Percentiles rank a stretch among this genome's conserved stretches.
phyloP scores from a whole-genome alignment of 2,329 filamentous ascomycete genomes.

The Hypoxylon sp. region DNA sequence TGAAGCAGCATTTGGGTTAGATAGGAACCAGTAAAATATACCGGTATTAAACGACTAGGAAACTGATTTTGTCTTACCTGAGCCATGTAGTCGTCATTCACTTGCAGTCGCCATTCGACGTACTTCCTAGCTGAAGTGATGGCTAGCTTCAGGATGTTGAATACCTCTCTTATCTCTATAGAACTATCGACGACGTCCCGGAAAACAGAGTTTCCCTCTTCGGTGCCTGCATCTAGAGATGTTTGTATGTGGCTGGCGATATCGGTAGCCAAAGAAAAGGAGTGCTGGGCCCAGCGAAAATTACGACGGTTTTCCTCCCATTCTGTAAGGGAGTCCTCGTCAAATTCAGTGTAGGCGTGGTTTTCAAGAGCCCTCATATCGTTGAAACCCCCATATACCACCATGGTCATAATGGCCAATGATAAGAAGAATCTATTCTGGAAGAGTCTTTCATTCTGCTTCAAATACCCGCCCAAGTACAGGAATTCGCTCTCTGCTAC shows the following conservation, averaged over 20 bases:
- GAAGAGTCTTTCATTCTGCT: conserved; percentile 16
- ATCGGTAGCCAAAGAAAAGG: neutral
- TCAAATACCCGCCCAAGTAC: neutral
- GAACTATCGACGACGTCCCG: neutral
- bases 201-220: neutral
- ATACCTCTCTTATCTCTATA: conserved; percentile 14
- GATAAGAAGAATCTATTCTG: conserved; percentile 21
- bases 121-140: neutral
- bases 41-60: neutral
- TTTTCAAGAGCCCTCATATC: neutral
- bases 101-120: conserved; percentile 18
- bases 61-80: conserved; percentile 8
- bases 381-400: neutral
- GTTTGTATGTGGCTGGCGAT: conserved; percentile 14
- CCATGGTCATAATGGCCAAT: neutral
- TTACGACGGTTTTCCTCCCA: conserved; percentile 5
- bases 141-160: conserved; percentile 9
- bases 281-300: neutral
- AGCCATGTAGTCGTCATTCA: conserved; percentile 17
- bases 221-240: conserved; percentile 1
- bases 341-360: neutral
- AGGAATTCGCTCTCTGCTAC: neutral
- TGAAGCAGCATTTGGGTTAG: conserved; percentile 5
- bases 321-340: neutral
- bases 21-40: neutral